These are phyloP conservation scores for Moesziomyces aphidis DNA, from an alignment of 1,284 basidiomycete species.

Conservation along the genomic window DNA sequence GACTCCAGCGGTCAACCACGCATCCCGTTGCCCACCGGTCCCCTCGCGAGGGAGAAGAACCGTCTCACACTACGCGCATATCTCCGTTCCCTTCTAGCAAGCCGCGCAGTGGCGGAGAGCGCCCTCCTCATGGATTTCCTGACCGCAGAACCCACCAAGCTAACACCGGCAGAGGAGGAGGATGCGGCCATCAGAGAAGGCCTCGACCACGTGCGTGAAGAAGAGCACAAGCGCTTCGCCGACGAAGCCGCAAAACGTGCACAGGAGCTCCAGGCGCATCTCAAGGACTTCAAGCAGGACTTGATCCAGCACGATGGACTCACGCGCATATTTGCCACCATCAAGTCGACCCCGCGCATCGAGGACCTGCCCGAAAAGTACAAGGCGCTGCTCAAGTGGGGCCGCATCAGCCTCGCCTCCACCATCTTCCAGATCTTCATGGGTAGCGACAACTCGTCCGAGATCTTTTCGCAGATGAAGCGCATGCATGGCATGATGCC, in stretches of 20 bases:
- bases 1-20: conserved; percentile 25
- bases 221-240: conserved; percentile 85
- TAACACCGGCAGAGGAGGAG: conserved; percentile 80
- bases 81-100: conserved; percentile 80
- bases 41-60: conserved; percentile 80
- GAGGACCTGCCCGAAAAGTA: conserved; percentile 86
- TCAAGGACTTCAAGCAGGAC: conserved; percentile 90
- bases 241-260: conserved; percentile 87
- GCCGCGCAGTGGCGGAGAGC: conserved; percentile 81
- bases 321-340: conserved; percentile 84
- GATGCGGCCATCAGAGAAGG: conserved; percentile 86
- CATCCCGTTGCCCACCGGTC: conserved; percentile 58
- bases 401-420: conserved; percentile 84
- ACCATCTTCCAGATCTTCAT: conserved; percentile 95
- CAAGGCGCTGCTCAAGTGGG: conserved; percentile 93
- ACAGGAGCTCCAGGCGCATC: conserved; percentile 83
- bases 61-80: conserved; percentile 93
- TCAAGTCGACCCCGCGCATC: conserved; percentile 83
- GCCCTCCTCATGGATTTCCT: conserved; percentile 89
- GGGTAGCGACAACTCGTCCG: conserved; percentile 90
- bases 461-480: conserved; percentile 87
- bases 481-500: conserved; percentile 96
- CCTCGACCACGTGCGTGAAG: conserved; percentile 88
- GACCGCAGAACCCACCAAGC: conserved; percentile 78
- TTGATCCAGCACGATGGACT: conserved; percentile 81